Conservation (phyloP, 352 stramenopile species). For the Globisporangium orthogonon region DNA sequence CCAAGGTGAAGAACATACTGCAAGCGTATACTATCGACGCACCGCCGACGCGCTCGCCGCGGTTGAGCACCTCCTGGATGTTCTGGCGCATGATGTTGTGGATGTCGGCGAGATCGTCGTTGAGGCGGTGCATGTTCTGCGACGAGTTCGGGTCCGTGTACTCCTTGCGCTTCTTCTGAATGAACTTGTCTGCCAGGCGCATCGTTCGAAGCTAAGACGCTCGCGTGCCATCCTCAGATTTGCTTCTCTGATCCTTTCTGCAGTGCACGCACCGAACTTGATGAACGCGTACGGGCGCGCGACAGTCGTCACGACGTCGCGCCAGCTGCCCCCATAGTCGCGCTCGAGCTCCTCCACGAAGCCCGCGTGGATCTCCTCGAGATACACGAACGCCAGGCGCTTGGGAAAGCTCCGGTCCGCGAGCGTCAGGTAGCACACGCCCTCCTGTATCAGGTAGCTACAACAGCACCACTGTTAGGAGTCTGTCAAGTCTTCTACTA, state of each 20-base stretch:
- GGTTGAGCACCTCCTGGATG: slow-evolving; percentile 93
- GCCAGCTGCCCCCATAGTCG: slow-evolving; percentile 90
- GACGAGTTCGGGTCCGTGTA: slow-evolving; percentile 95
- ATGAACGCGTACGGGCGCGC: slow-evolving; percentile 98
- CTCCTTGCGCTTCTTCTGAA: slow-evolving; percentile 97
- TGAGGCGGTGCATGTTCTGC: slow-evolving; percentile 94
- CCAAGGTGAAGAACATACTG: no score
- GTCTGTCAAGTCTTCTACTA: no score
- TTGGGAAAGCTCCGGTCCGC: slow-evolving; percentile 96
- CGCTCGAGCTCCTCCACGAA: slow-evolving; percentile 94
- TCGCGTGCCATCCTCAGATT: no score
- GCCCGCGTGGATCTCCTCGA: slow-evolving; percentile 92
- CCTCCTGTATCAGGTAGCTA: slow-evolving; percentile 96
- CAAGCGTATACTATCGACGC: slow-evolving; percentile 13
- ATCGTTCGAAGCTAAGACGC: no score
- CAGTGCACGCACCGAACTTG: slow-evolving; percentile 86
- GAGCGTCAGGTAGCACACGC: slow-evolving; percentile 96
- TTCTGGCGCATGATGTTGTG: slow-evolving; percentile 99
- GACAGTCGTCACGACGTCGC: slow-evolving; percentile 91
- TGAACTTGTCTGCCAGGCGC: slow-evolving; percentile 86
- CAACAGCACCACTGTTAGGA: no score
- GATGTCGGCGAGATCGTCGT: slow-evolving; percentile 97
- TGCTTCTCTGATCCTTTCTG: no score
- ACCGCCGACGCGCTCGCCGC: slow-evolving; percentile 85
- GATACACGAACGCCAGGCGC: slow-evolving; percentile 95